Percentiles rank a stretch among this genome's conserved stretches.
These are phyloP conservation scores for Buxus sempervirens DNA, from an alignment of 164 flowering plant species.

Conservation along the genomic window DNA sequence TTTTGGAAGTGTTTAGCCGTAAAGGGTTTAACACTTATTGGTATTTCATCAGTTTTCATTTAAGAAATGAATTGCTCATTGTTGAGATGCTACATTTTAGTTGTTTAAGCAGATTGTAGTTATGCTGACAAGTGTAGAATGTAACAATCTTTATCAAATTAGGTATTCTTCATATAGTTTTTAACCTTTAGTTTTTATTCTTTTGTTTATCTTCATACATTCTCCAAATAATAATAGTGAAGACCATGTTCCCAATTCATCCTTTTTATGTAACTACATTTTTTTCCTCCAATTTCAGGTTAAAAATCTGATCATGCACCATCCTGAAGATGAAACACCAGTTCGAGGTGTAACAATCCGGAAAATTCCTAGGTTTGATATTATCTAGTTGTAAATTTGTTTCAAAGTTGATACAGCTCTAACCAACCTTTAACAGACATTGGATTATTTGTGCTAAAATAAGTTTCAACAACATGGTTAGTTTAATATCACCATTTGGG, in stretches of 20 bases:
- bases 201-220: background rate
- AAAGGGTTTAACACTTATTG: background rate
- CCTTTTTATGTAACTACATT: background rate
- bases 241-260: background rate
- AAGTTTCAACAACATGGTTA: too few relatives aligned
- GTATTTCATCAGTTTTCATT: background rate
- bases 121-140: background rate
- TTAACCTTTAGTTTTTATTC: background rate
- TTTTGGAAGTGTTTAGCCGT: background rate
- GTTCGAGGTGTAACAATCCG: slow-evolving; percentile 46
- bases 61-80: background rate
- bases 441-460: background rate
- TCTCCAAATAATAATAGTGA: background rate
- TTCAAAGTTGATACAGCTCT: background rate
- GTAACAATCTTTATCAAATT: too few relatives aligned
- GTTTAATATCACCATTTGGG: too few relatives aligned
- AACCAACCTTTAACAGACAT: too few relatives aligned
- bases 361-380: slow-evolving; percentile 50
- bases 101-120: background rate
- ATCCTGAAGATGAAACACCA: slow-evolving; percentile 53
- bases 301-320: slow-evolving; percentile 49
- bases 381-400: background rate
- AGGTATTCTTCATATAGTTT: too few relatives aligned
- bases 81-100: background rate
- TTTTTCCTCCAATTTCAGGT: slow-evolving; percentile 30